These are phyloP conservation scores for Rasamsonia emersonii DNA, from an alignment of 2,329 filamentous ascomycete genomes.

Conservation along the genomic window DNA sequence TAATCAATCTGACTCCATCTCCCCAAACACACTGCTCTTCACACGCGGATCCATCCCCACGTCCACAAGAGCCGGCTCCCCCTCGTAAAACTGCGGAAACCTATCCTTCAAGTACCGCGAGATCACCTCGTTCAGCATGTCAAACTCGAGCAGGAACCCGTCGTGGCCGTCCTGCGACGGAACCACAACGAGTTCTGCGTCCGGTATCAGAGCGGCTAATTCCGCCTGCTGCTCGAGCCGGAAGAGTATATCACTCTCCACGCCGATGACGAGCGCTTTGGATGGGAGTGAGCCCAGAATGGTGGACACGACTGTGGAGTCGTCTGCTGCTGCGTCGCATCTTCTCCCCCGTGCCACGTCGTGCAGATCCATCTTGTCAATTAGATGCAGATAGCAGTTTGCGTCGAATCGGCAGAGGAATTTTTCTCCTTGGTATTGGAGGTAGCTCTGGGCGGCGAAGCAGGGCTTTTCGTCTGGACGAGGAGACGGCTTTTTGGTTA, in stretches of 20 bases:
- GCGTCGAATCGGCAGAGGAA: constrained; percentile 32
- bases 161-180: constrained; percentile 27
- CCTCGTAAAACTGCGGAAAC: no score
- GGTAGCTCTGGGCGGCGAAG: constrained; percentile 30
- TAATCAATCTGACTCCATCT: no score
- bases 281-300: not conserved
- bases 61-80: no score
- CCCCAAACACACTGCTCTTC: no score
- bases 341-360: constrained; percentile 20
- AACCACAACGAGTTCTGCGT: constrained; percentile 19
- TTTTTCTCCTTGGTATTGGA: constrained; percentile 32
- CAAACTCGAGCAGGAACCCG: constrained; percentile 29
- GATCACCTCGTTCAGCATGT: constrained; percentile 1
- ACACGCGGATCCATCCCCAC: no score
- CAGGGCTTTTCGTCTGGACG: constrained; percentile 3
- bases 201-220: constrained; percentile 11
- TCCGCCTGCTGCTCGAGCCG: not conserved
- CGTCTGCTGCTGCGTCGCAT: not conserved
- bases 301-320: not conserved
- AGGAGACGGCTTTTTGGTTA: no score
- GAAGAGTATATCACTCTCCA: constrained; percentile 1
- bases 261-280: not conserved
- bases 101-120: no score
- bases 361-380: constrained; percentile 32
- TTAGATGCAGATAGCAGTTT: constrained; percentile 32